These are phyloP conservation scores for Thalassiosira ordinaria DNA, from an alignment of 352 stramenopile genomes.

Conservation along the genomic window DNA sequence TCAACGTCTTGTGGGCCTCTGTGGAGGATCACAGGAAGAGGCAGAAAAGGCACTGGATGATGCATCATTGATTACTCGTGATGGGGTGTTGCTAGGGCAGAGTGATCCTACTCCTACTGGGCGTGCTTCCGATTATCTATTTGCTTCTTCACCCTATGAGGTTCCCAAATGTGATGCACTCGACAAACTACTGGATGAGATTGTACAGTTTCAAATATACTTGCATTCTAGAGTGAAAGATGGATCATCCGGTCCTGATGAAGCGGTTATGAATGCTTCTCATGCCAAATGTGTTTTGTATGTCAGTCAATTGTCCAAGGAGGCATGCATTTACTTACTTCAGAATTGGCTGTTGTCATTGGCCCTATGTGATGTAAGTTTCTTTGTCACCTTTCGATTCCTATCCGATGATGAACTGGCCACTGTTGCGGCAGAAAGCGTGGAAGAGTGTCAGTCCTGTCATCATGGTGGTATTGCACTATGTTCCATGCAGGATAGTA, in stretches of 20 bases:
- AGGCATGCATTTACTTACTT: constrained; percentile 67
- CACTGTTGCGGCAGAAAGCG: not conserved
- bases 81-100: no score
- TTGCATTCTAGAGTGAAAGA: constrained; percentile 4
- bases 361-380: constrained; percentile 73
- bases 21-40: constrained; percentile 41
- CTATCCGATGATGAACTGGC: not conserved
- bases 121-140: no score
- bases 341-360: constrained; percentile 75
- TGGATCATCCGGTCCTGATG: not conserved
- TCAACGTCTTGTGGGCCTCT: constrained; percentile 60
- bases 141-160: constrained; percentile 32
- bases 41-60: constrained; percentile 53
- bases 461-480: constrained; percentile 16
- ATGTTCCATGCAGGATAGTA: not conserved
- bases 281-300: constrained; percentile 30
- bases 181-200: constrained; percentile 30
- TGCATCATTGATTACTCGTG: not conserved
- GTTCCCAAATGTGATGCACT: constrained; percentile 32
- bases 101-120: no score
- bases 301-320: constrained; percentile 42
- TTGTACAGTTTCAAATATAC: constrained; percentile 22
- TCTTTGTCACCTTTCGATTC: constrained; percentile 61
- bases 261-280: constrained; percentile 16
- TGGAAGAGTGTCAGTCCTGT: constrained; percentile 18